Conservation (phyloP, 2,329 filamentous ascomycete genomes). For the Ceratocystis lukuohia region DNA sequence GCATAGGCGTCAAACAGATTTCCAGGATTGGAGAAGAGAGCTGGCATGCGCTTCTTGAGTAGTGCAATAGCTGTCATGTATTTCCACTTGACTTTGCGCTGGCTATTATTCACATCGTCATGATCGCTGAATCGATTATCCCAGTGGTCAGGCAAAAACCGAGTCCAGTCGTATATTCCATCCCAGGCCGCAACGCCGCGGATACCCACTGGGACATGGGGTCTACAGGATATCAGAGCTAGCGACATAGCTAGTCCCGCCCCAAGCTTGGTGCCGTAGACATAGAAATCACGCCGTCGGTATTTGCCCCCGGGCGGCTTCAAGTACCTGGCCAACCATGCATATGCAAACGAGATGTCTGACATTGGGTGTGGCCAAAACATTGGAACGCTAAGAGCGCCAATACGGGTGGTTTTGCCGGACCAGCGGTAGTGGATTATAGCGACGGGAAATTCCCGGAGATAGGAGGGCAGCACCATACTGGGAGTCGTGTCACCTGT, state of each 20-base stretch:
- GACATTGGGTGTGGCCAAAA: constrained; percentile 46
- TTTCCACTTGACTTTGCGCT: not conserved
- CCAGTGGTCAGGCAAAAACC: constrained; percentile 41
- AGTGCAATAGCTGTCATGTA: not conserved
- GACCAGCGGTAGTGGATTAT: constrained; percentile 49
- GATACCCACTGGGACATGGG: constrained; percentile 33
- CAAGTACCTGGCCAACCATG: constrained; percentile 37
- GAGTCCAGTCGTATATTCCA: constrained; percentile 52
- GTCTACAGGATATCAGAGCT: constrained; percentile 41
- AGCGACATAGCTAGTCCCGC: constrained; percentile 44
- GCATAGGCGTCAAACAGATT: constrained; percentile 47
- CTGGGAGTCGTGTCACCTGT: constrained; percentile 27
- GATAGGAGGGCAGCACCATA: constrained; percentile 30
- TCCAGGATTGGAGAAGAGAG: constrained; percentile 36
- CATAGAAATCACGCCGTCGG: constrained; percentile 27
- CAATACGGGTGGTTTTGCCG: constrained; percentile 20
- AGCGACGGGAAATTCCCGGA: constrained; percentile 34
- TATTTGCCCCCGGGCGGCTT: constrained; percentile 29
- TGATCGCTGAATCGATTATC: constrained; percentile 26
- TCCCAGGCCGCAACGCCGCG: constrained; percentile 44
- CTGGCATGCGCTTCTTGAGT: constrained; percentile 23
- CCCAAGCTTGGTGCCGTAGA: constrained; percentile 34
- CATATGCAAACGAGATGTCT: constrained; percentile 41
- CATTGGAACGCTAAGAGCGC: constrained; percentile 20
- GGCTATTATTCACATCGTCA: not conserved